phyloP scores from a whole-genome alignment of 345 rosid species.

The Citrus sp. region DNA sequence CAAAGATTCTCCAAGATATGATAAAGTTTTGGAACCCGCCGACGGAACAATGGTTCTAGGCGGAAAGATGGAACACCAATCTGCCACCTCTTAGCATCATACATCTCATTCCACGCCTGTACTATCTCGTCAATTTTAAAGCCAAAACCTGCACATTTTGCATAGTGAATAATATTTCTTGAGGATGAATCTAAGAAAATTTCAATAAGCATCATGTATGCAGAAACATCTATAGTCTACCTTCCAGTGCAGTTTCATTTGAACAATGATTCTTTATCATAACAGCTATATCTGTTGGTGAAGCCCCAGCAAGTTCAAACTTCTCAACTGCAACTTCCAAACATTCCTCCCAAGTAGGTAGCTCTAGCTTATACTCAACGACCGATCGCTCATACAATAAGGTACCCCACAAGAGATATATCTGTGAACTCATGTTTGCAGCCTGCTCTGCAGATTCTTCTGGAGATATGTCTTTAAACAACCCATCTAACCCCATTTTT shows the following conservation, averaged over 20 bases:
- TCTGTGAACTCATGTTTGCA: conserved; percentile 83
- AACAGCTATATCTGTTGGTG: conserved; percentile 91
- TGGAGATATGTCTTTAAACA: conserved; percentile 54
- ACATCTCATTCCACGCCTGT: conserved; percentile 99
- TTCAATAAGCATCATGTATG: neutral
- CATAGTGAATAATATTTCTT: conserved; percentile 1
- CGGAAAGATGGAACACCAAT: conserved; percentile 89
- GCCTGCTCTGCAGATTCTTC: conserved; percentile 85
- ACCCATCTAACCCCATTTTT: conserved; percentile 65
- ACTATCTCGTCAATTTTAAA: conserved; percentile 96
- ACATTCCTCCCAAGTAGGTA: conserved; percentile 98
- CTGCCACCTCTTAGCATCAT: conserved; percentile 97
- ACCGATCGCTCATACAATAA: conserved; percentile 92
- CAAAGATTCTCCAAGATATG: conserved; percentile 66
- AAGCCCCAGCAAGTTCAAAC: conserved; percentile 97
- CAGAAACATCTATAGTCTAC: conserved; percentile 31
- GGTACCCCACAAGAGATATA: conserved; percentile 93
- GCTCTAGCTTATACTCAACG: conserved; percentile 80
- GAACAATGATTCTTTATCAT: conserved; percentile 99
- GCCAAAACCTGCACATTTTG: conserved; percentile 56
- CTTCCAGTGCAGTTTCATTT: conserved; percentile 77
- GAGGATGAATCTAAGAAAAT: neutral
- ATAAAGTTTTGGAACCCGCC: conserved; percentile 78
- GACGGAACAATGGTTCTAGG: conserved; percentile 90
- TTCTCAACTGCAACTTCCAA: conserved; percentile 96